Percentiles rank a stretch among this genome's conserved stretches.
Conservation (phyloP, 2,329 filamentous ascomycete species). For the Trichoderma harzianum region DNA sequence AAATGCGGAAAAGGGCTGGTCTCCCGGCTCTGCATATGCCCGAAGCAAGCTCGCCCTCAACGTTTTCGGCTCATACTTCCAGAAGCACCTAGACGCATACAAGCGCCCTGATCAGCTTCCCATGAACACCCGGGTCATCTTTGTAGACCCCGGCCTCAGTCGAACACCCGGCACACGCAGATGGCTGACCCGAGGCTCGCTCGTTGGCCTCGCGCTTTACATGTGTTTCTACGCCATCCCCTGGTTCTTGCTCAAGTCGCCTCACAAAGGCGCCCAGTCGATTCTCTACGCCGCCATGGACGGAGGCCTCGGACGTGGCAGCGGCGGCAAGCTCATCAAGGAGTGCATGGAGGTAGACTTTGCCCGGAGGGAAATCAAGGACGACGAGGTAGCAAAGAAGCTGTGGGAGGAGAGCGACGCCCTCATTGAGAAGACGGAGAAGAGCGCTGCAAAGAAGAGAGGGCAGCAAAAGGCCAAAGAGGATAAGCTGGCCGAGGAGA, state of each 20-base stretch:
- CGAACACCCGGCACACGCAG: constrained; percentile 84
- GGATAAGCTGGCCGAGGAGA: constrained; percentile 36
- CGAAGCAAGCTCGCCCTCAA: constrained; percentile 76
- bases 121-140: constrained; percentile 76
- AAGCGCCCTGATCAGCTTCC: constrained; percentile 78
- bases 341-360: constrained; percentile 79
- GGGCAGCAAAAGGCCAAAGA: constrained; percentile 40
- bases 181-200: constrained; percentile 80
- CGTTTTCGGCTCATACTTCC: constrained; percentile 84
- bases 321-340: constrained; percentile 74
- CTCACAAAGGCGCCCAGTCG: constrained; percentile 79
- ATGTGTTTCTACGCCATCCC: constrained; percentile 73
- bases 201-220: constrained; percentile 77
- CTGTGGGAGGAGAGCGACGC: constrained; percentile 88
- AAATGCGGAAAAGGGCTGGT: constrained; percentile 46
- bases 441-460: constrained; percentile 62
- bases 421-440: constrained; percentile 78
- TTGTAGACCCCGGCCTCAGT: constrained; percentile 81
- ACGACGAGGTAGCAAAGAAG: constrained; percentile 76
- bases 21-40: constrained; percentile 57
- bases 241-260: constrained; percentile 86
- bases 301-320: constrained; percentile 58
- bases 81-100: constrained; percentile 85
- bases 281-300: constrained; percentile 87
- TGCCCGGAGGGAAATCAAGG: constrained; percentile 68